Conservation (phyloP, 139 green algal species). For the Chlamydomonas incerta region DNA sequence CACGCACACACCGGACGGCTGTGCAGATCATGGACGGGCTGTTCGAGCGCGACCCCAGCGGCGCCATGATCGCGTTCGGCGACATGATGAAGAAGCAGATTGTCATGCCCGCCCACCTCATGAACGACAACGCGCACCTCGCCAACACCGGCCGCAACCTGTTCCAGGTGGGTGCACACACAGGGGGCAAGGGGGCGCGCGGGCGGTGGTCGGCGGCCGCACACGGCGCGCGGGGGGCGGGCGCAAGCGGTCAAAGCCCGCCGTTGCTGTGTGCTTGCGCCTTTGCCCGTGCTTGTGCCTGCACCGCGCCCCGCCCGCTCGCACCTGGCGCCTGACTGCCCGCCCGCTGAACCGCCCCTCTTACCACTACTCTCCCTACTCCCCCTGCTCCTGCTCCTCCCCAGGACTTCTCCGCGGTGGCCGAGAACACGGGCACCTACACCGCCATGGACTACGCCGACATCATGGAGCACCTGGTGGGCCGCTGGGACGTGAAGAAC, state of each 20-base stretch:
- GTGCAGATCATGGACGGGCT: conserved; percentile 91
- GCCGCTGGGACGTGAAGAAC: conserved; percentile 81
- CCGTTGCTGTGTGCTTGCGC: no score
- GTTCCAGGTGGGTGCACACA: conserved; percentile 75
- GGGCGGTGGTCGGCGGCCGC: no score
- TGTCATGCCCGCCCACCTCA: conserved; percentile 97
- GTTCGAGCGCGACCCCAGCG: conserved; percentile 89
- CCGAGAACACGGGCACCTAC: conserved; percentile 89
- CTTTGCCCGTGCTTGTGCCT: no score
- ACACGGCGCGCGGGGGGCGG: no score
- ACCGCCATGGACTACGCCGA: conserved; percentile 91
- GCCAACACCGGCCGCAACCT: conserved; percentile 81
- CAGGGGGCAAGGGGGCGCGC: no score
- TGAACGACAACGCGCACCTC: conserved; percentile 93
- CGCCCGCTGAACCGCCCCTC: background rate
- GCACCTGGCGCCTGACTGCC: background rate
- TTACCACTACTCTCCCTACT: background rate
- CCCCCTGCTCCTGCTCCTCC: no score
- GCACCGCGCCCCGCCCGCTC: background rate
- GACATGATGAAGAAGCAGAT: conserved; percentile 99
- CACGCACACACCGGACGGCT: background rate
- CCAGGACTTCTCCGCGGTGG: conserved; percentile 95
- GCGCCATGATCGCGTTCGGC: conserved; percentile 91
- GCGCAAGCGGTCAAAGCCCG: no score
- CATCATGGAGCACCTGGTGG: conserved; percentile 96